A percentile compares a stretch with the other conserved stretches of the same genome.
Conservation (phyloP, 768 basidiomycete genomes). For the Boletales sp. region DNA sequence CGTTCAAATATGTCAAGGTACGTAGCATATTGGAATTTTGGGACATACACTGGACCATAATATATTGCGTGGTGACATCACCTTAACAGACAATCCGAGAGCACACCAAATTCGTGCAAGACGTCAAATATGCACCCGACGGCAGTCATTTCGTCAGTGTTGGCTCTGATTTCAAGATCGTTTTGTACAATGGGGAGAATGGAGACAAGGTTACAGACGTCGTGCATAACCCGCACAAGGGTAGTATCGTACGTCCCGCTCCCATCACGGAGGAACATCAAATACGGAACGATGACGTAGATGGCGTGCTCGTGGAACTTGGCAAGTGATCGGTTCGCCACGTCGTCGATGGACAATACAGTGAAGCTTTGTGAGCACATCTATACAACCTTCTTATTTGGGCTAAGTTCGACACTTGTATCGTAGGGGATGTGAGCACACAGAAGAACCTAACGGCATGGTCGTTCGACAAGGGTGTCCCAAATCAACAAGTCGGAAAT, state of each 20-base stretch:
- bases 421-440: constrained; percentile 75
- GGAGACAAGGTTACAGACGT: constrained; percentile 76
- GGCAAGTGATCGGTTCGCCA: constrained; percentile 69
- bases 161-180: constrained; percentile 82
- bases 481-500: constrained; percentile 84
- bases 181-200: constrained; percentile 87
- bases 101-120: constrained; percentile 91
- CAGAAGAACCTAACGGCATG: constrained; percentile 65
- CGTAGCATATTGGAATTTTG: background rate
- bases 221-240: constrained; percentile 65
- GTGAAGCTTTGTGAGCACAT: constrained; percentile 71
- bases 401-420: background rate
- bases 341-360: constrained; percentile 82
- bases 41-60: too few species aligned
- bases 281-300: constrained; percentile 29
- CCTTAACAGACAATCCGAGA: constrained; percentile 66
- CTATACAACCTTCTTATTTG: background rate
- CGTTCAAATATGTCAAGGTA: constrained; percentile 88
- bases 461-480: constrained; percentile 69
- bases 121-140: constrained; percentile 76
- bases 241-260: constrained; percentile 59
- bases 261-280: background rate
- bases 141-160: constrained; percentile 86
- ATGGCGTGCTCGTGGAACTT: constrained; percentile 79
- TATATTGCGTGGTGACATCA: background rate